A percentile compares a stretch with the other conserved stretches of the same genome.
Evolutionary conservation across 1,284 basidiomycete species (phyloP).

Genomic region (Mycena citricolor): DNA sequence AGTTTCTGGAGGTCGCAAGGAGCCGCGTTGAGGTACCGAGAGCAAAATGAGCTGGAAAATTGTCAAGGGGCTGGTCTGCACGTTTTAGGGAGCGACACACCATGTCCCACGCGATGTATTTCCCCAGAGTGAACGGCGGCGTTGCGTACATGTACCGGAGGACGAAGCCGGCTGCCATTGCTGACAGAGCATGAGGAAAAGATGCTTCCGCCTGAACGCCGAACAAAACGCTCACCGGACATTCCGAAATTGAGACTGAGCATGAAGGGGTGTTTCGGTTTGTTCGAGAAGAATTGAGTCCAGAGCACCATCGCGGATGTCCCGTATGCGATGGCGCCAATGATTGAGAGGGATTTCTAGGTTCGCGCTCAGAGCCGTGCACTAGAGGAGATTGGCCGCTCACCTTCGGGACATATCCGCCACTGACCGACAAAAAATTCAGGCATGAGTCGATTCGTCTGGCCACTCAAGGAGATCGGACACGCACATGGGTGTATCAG

Average conservation of each 20-base stretch:
- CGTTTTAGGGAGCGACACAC: constrained; percentile 2
- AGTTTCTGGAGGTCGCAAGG: too few species aligned
- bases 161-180: constrained; percentile 18
- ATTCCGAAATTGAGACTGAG: constrained; percentile 16
- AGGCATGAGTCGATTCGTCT: too few species aligned
- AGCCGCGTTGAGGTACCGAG: too few species aligned
- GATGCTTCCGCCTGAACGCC: background rate
- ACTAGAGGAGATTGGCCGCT: constrained; percentile 8
- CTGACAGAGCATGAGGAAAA: background rate
- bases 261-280: constrained; percentile 13
- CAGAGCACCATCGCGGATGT: too few species aligned
- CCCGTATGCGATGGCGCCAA: constrained; percentile 8
- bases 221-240: constrained; percentile 4
- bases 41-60: constrained; percentile 19
- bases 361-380: constrained; percentile 7
- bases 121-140: constrained; percentile 4
- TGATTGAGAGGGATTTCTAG: constrained; percentile 4
- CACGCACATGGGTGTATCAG: too few species aligned
- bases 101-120: constrained; percentile 11
- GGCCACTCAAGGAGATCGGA: too few species aligned
- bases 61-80: too few species aligned
- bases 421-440: too few species aligned
- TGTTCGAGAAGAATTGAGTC: constrained; percentile 10
- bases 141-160: constrained; percentile 12
- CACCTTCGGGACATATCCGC: constrained; percentile 10